Evolutionary conservation across 1,284 basidiomycete species (phyloP), one percentile per base, ranked within the genome.

Genomic region (Laetiporus sulphureus): DNA sequence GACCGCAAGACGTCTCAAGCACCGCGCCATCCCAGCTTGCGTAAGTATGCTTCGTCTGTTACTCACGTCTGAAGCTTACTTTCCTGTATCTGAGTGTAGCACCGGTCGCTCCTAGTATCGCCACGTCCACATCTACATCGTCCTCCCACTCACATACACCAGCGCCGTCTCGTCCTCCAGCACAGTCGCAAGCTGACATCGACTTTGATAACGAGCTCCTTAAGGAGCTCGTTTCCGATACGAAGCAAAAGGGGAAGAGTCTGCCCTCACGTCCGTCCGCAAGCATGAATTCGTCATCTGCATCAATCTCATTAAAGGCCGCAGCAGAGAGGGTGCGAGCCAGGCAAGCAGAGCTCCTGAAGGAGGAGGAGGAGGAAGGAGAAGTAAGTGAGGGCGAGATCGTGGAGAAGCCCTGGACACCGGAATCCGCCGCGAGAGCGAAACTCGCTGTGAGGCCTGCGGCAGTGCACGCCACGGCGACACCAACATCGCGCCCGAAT

Each of bases 1-100:
- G 73, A 77, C 32, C 64, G 69, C 31, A 75, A 72, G 51, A 62
- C 58, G 5, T 51, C 59, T 5, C 52, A 56, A 44, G 51, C 64
- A 30, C 58, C 65, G 20, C 65, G 63, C n/a, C 57, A 64, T 32
- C 53, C 60, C 6, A 63, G 61, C 35, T 71, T 76, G 33, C 67
- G 77, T 80, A 60, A 50, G 72, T 56, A 24, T 42, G 8, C 5
- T 34, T 18, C 13, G 22, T 24, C 8, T 31, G 18, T 8, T 20
- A 18, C 11, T n/a, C n/a, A n/a, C n/a, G n/a, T n/a, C n/a, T n/a
- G n/a, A n/a, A n/a, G n/a, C n/a, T n/a, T n/a, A n/a, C n/a, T n/a
- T n/a, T n/a, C n/a, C n/a, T n/a, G 8, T 27, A 7, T 27, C n/a
- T 25, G 40, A 41, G 38, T 22, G 45, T 44, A 41, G 52, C 57